Conservation (phyloP, 2,329 filamentous ascomycete species). For the Ascochyta koolunga region DNA sequence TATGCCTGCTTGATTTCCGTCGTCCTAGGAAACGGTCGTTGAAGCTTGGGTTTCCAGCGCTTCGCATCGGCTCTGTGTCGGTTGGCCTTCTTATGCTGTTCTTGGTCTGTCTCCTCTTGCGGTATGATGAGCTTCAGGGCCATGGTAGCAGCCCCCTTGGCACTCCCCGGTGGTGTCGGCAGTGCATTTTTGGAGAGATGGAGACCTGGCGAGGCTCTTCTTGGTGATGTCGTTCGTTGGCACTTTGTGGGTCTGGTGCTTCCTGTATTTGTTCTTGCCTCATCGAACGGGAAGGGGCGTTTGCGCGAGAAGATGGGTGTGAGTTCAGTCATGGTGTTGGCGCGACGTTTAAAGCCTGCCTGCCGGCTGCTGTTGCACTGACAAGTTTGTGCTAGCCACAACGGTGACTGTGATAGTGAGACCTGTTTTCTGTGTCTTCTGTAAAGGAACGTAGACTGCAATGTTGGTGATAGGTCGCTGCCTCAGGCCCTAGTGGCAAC, state of each 20-base stretch:
- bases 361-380: not conserved
- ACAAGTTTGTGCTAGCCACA: not conserved
- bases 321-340: conserved; percentile 5
- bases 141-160: conserved; percentile 6
- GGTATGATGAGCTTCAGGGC: conserved; percentile 27
- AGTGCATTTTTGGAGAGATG: not conserved
- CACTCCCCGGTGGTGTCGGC: conserved; percentile 19
- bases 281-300: conserved; percentile 3
- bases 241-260: not conserved
- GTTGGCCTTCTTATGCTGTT: conserved; percentile 18
- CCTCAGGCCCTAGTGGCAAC: not conserved
- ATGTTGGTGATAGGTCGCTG: conserved; percentile 1
- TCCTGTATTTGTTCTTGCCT: not conserved
- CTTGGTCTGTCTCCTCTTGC: not conserved
- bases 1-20: conserved; percentile 29
- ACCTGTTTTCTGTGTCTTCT: not conserved
- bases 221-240: not conserved
- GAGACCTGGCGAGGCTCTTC: not conserved
- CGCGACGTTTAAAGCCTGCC: not conserved
- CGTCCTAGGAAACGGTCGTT: conserved; percentile 16
- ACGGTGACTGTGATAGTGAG: conserved; percentile 6
- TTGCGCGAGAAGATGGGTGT: conserved; percentile 13
- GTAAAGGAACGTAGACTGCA: not conserved
- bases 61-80: conserved; percentile 23
- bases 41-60: conserved; percentile 26